phyloP scores from a whole-genome alignment of 1,284 basidiomycete species.

The Malassezia globosa region DNA sequence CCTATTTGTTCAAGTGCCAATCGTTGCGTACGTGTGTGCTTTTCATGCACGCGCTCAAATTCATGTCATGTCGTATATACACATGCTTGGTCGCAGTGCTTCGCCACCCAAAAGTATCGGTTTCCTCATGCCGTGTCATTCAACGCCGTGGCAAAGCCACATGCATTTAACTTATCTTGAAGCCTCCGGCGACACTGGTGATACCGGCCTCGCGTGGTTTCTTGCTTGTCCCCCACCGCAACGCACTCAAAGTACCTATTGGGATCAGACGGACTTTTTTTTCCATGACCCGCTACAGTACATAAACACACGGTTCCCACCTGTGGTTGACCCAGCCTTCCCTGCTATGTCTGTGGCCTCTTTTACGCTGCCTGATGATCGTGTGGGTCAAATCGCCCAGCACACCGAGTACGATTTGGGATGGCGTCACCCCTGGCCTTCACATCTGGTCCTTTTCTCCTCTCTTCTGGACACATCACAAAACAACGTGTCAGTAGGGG shows the following conservation, averaged over 20 bases:
- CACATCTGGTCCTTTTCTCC: conserved; percentile 68
- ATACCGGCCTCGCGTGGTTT: conserved; percentile 24
- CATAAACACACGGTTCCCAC: conserved; percentile 58
- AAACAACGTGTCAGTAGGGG: background rate
- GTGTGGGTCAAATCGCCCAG: background rate
- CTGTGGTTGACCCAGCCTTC: conserved; percentile 56
- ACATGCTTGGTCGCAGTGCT: conserved; percentile 17
- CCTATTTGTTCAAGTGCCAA: conserved; percentile 21
- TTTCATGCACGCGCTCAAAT: conserved; percentile 31
- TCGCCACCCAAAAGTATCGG: conserved; percentile 51
- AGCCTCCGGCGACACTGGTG: conserved; percentile 18
- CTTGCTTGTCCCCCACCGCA: conserved; percentile 25
- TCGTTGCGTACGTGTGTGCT: conserved; percentile 23
- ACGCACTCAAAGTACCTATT: conserved; percentile 50
- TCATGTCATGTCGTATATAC: conserved; percentile 19
- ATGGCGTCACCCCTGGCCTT: conserved; percentile 68
- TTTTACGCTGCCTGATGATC: background rate
- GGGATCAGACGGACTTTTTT: conserved; percentile 73
- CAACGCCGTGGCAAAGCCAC: conserved; percentile 86
- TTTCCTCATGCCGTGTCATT: conserved; percentile 92
- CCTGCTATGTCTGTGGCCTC: conserved; percentile 48
- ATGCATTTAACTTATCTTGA: conserved; percentile 53
- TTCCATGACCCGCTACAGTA: conserved; percentile 64
- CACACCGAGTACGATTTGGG: conserved; percentile 20
- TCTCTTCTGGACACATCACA: conserved; percentile 52